Conservation (phyloP, 495 filamentous ascomycete species). For the Penicillium pancosmium region DNA sequence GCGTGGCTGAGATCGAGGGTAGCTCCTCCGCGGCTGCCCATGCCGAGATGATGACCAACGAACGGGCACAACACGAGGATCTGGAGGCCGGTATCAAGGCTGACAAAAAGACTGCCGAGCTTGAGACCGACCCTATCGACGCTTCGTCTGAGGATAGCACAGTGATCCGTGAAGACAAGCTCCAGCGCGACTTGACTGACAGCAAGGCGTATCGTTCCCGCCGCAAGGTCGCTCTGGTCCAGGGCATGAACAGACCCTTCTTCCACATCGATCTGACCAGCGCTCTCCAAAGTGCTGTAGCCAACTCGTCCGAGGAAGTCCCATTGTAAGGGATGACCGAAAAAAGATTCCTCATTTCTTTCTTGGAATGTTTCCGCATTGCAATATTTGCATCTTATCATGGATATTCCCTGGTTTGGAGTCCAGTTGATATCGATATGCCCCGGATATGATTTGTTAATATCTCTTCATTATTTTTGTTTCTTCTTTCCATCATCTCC, state of each 20-base stretch:
- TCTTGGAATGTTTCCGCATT: slow-evolving; percentile 15
- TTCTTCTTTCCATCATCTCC: neutral
- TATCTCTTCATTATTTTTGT: slow-evolving; percentile 7
- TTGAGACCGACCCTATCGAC: slow-evolving; percentile 36
- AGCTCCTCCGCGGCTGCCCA: slow-evolving; percentile 65
- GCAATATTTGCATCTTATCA: slow-evolving; percentile 19
- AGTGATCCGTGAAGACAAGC: slow-evolving; percentile 39
- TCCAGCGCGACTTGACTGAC: slow-evolving; percentile 48
- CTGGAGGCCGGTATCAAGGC: slow-evolving; percentile 45
- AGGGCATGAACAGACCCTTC: slow-evolving; percentile 83
- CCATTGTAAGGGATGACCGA: slow-evolving; percentile 12
- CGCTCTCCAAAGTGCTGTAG: slow-evolving; percentile 85
- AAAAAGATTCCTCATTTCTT: neutral
- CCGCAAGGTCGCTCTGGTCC: slow-evolving; percentile 66
- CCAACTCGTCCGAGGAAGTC: slow-evolving; percentile 55
- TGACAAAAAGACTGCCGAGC: slow-evolving; percentile 29
- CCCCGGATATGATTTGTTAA: slow-evolving; percentile 31
- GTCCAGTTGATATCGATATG: slow-evolving; percentile 21
- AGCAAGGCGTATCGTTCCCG: slow-evolving; percentile 48
- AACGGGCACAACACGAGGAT: slow-evolving; percentile 48
- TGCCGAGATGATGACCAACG: slow-evolving; percentile 59
- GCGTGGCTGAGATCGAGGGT: slow-evolving; percentile 86
- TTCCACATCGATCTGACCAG: slow-evolving; percentile 96
- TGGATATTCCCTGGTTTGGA: slow-evolving; percentile 30
- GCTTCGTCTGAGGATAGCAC: slow-evolving; percentile 32